phyloP scores from a whole-genome alignment of 2,329 filamentous ascomycete genomes.

The Fusarium sp. region DNA sequence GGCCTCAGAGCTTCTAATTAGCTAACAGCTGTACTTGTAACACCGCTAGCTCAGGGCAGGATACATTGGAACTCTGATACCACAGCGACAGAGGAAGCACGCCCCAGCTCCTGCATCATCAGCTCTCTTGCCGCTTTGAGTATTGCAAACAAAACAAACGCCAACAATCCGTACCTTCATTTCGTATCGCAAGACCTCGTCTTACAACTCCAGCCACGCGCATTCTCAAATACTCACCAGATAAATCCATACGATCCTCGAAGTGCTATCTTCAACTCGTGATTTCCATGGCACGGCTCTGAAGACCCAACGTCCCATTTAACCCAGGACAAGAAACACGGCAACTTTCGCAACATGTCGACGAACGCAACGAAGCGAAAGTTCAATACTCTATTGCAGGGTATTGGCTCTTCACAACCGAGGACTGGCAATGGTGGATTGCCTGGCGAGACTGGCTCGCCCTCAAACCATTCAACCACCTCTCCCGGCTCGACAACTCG shows the following conservation, averaged over 20 bases:
- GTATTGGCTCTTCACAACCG: constrained; percentile 66
- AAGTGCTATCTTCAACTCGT: not conserved
- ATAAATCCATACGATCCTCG: not conserved
- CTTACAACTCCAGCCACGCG: not conserved
- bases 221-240: not conserved
- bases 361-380: constrained; percentile 84
- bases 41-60: constrained; percentile 7
- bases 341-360: constrained; percentile 60
- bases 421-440: constrained; percentile 23
- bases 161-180: not conserved
- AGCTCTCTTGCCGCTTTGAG: constrained; percentile 18
- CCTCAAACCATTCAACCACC: constrained; percentile 27
- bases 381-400: constrained; percentile 82
- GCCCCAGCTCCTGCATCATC: constrained; percentile 22
- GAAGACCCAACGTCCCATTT: not conserved
- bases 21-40: constrained; percentile 5
- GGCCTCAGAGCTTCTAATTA: not conserved
- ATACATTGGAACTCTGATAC: constrained; percentile 15
- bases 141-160: constrained; percentile 35
- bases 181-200: not conserved
- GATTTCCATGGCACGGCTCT: not conserved
- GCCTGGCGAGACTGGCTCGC: constrained; percentile 21
- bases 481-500: constrained; percentile 28
- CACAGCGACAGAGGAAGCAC: constrained; percentile 24
- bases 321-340: not conserved